Percentiles rank a stretch among this genome's conserved stretches.
phyloP scores from a whole-genome alignment of 2,329 filamentous ascomycete genomes.

The Penicillium sp. region DNA sequence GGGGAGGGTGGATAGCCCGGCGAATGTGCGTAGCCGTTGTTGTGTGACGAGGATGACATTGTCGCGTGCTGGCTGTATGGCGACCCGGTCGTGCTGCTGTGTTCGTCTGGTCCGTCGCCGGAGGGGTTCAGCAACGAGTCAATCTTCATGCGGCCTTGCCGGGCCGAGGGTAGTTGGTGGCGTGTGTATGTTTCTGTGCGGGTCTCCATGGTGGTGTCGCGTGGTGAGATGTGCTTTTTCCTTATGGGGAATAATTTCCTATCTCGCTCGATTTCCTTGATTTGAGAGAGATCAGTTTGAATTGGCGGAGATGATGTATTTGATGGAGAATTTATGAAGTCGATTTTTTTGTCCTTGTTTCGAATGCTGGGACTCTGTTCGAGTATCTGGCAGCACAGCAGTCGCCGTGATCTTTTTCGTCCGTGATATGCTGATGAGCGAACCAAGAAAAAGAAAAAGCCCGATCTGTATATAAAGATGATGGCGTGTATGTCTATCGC shows the following conservation, averaged over 20 bases:
- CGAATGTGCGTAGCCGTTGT: slow-evolving; percentile 26
- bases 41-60: slow-evolving; percentile 17
- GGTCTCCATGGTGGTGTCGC: slow-evolving; percentile 15
- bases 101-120: slow-evolving; percentile 12
- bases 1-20: slow-evolving; percentile 35
- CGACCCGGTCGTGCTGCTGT: slow-evolving; percentile 17
- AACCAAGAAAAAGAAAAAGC: neutral
- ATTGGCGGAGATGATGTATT: neutral
- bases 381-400: neutral
- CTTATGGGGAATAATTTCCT: neutral
- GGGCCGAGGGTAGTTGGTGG: slow-evolving; percentile 24
- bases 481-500: neutral
- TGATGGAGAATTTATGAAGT: neutral
- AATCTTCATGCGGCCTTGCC: slow-evolving; percentile 38
- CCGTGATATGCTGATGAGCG: neutral
- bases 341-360: neutral
- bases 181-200: slow-evolving; percentile 20
- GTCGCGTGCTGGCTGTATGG: slow-evolving; percentile 22
- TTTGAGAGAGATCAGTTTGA: neutral
- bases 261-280: neutral
- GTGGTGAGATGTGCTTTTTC: neutral
- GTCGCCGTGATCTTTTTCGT: neutral
- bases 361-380: neutral
- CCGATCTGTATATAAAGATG: neutral
- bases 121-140: slow-evolving; percentile 36